These are phyloP conservation scores for Xylariaceae sp. DNA, from an alignment of 2,329 filamentous ascomycete species.

Conservation along the genomic window DNA sequence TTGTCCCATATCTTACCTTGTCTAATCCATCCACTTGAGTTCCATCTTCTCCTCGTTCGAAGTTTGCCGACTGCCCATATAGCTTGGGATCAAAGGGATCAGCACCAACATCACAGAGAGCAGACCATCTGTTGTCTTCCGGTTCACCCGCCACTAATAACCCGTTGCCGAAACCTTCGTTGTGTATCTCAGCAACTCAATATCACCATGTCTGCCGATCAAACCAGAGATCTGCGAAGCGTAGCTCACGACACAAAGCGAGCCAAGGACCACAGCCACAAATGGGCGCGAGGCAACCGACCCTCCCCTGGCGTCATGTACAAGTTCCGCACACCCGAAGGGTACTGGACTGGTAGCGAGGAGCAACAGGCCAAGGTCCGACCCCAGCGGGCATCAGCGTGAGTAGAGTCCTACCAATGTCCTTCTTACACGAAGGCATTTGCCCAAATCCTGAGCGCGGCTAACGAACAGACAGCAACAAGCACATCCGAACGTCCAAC, in stretches of 20 bases:
- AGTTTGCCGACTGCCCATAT: neutral
- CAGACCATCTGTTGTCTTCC: neutral
- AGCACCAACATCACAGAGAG: neutral
- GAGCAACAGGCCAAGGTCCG: slow-evolving; percentile 33
- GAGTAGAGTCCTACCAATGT: slow-evolving; percentile 18
- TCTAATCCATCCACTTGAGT: neutral
- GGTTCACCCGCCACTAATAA: neutral
- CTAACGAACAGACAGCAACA: slow-evolving; percentile 6
- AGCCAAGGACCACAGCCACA: slow-evolving; percentile 37
- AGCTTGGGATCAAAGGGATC: neutral
- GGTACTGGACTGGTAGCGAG: slow-evolving; percentile 25
- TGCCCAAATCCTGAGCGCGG: neutral
- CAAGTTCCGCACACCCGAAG: slow-evolving; percentile 8
- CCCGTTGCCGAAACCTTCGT: neutral
- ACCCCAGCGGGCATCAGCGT: slow-evolving; percentile 34
- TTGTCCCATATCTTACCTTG: neutral
- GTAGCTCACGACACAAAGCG: slow-evolving; percentile 40
- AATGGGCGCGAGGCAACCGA: slow-evolving; percentile 39
- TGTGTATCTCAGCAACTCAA: neutral
- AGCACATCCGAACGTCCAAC: slow-evolving; percentile 26
- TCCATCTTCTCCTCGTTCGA: slow-evolving; percentile 1
- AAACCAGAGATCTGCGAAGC: slow-evolving; percentile 40
- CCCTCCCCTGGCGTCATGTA: slow-evolving; percentile 27
- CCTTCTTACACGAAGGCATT: neutral
- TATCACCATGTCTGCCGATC: slow-evolving; percentile 27